Base-by-base conservation (phyloP, 2,329 filamentous ascomycete species). In the Colletotrichum sp. region DNA sequence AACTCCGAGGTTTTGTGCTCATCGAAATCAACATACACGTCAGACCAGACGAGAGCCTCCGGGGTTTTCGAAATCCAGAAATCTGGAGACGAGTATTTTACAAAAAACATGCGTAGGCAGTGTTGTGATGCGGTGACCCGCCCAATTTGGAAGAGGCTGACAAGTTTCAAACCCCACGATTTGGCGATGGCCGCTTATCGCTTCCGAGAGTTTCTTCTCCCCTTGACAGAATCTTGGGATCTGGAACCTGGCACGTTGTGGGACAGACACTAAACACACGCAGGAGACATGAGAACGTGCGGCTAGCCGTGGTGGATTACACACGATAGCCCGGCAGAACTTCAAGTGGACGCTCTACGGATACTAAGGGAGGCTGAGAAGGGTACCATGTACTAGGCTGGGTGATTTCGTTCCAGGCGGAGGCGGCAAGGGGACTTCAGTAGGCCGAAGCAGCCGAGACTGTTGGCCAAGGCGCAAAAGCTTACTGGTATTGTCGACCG, bases 341-440 rank as follows among this genome's bases (percentile, higher is more conserved):
- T 75, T 32, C 26, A 26, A 68, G 59, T 64, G 56, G 64, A 62
- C 55, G 36, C 21, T 52, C 34, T n/a, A 8, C 38, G 38, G 38
- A 48, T 48, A 48, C 43, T 24, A 38, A 48, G 18, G 62, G 68
- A 73, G 63, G 70, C 34, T 64, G 55, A 48, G 43, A 52, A 21
- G 43, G 43, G 6, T 13, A 21, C n/a, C n/a, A 52, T 52, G 43
- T 52, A 21, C n/a, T 24, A 59, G 21, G 26, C 16, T 28, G 38
- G 14, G 36, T 63, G 14, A 63, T 48, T 58, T 26, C 63, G 58
- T 75, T 64, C 69, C 73, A 38, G 48, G 69, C 58, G 58, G 58
- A 64, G 73, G 73, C 69, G 52, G 61, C 67, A 65, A 52, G 36
- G n/a, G 30, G 59, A 30, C 34, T 62, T n/a, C 36, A 26, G 36